These are phyloP conservation scores for Arbutus unedo DNA, from an alignment of 148 eudicot species.

Conservation along the genomic window DNA sequence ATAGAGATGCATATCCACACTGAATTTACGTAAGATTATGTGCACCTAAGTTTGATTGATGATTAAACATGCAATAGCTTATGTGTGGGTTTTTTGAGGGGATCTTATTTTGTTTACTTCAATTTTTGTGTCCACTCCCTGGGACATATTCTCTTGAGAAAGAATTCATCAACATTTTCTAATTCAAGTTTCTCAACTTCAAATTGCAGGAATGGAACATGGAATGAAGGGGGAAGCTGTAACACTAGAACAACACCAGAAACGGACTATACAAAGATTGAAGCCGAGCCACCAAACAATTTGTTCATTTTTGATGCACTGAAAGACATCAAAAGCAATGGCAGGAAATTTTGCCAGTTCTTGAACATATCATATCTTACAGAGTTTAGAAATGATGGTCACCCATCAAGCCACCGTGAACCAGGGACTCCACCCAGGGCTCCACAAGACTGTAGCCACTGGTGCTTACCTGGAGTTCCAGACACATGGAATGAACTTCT, in stretches of 20 bases:
- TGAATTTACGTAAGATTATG: no score
- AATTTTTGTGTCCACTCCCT: no score
- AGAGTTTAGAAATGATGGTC: conserved; percentile 56
- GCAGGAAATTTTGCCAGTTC: conserved; percentile 17
- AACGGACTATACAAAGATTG: conserved; percentile 35
- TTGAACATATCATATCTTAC: conserved; percentile 51
- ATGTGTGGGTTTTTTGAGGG: no score
- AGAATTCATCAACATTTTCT: no score
- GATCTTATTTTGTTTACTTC: no score
- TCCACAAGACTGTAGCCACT: conserved; percentile 78
- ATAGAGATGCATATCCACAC: no score
- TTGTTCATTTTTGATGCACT: conserved; percentile 33
- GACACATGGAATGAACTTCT: conserved; percentile 82
- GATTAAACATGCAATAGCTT: no score
- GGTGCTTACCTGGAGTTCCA: conserved; percentile 84
- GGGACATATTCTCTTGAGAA: no score
- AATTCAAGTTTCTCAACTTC: background rate
- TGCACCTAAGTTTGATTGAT: no score
- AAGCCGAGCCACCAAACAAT: conserved; percentile 42
- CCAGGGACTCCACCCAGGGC: conserved; percentile 40
- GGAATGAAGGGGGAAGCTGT: conserved; percentile 9
- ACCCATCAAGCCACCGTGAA: conserved; percentile 65
- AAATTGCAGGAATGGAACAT: conserved; percentile 40
- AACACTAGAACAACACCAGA: conserved; percentile 28
- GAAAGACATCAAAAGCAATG: conserved; percentile 16